Base-by-base conservation (phyloP, 345 rosid genomes). In the Citrus cavaleriei region DNA sequence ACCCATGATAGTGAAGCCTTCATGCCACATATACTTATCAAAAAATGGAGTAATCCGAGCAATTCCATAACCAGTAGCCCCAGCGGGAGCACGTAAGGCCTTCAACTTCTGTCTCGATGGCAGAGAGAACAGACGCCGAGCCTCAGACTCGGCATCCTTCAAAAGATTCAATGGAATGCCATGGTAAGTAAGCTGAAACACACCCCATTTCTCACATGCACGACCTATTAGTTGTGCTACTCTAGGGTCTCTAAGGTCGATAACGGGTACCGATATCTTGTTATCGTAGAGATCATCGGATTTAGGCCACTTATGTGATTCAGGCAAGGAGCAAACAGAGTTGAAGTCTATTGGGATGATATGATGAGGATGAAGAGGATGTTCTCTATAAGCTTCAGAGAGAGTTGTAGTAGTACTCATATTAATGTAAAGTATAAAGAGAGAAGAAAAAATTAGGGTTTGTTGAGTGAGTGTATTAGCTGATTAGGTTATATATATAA, bases 1-100 rank as follows among this genome's bases (percentile, higher is more conserved):
- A 37, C 93, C 95, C 46, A 86, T 79, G 71, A 95, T 86, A 30
- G 98, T 95, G 75, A 95, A 93, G 46, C 98, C 98, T 88, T 95
- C 98, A 58, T 94, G 93, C 98, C 98, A 93, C 98, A 95, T 90
- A 76, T 78, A 77, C 85, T 91, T 90, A 5, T 74, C 55, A 75
- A 95, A 95, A 81, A 93, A 91, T 13, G 90, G 86, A 4, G 97
- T 82, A 54, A 95, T 89, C 79, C 90, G 87, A 61, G 97, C 93
- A 1, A 83, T 75, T 22, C 98, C 98, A 10, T 95, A 95, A 4
- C 98, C 98, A 9, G 90, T 82, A 75, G 87, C 81, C 10, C 87
- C 90, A 0, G 78, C 82, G 0, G 91, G 90, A 10, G 89, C 77
- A 49, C 97, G 80, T 16, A 88, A 72, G 25, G 89, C 92, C 85